These are phyloP conservation scores for Apophysomyces trapeziformis DNA, from an alignment of 371 early-diverging fungal species.

Conservation along the genomic window DNA sequence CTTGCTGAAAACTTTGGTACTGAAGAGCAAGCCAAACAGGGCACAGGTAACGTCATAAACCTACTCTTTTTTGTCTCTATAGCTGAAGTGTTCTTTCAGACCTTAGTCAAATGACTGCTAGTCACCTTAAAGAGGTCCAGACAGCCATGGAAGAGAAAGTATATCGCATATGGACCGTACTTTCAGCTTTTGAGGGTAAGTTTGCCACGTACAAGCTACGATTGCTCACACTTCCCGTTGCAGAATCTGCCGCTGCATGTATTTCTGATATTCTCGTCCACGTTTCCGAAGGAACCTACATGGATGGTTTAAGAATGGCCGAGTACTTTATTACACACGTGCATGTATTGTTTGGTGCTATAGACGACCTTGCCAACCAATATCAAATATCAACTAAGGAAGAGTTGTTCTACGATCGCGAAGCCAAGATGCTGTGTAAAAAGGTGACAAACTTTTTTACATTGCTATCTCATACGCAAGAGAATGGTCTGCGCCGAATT, in stretches of 20 bases:
- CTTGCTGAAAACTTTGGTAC: slow-evolving; percentile 40
- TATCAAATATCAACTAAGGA: slow-evolving; percentile 26
- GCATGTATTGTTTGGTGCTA: slow-evolving; percentile 88
- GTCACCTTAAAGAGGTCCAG: slow-evolving; percentile 54
- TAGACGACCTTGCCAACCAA: slow-evolving; percentile 68
- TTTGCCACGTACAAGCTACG: background rate
- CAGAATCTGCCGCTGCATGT: slow-evolving; percentile 94
- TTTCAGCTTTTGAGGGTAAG: slow-evolving; percentile 76
- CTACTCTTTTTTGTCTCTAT: no score
- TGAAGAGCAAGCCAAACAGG: slow-evolving; percentile 12
- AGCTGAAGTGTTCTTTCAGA: slow-evolving; percentile 21
- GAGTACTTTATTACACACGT: slow-evolving; percentile 92
- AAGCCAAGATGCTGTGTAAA: slow-evolving; percentile 91
- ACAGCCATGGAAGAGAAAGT: slow-evolving; percentile 77
- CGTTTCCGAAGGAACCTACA: slow-evolving; percentile 83
- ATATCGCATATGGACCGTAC: slow-evolving; percentile 82
- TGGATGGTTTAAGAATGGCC: slow-evolving; percentile 88
- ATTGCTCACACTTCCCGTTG: slow-evolving; percentile 5
- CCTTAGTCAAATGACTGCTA: slow-evolving; percentile 35
- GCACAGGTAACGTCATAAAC: slow-evolving; percentile 23
- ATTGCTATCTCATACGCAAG: slow-evolving; percentile 81
- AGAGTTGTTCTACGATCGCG: slow-evolving; percentile 75
- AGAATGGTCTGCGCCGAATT: slow-evolving; percentile 61
- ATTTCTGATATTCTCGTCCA: slow-evolving; percentile 96
- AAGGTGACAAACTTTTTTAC: slow-evolving; percentile 93